Evolutionary conservation across 768 basidiomycete species (phyloP).

Genomic region (Boletus fagicola): DNA sequence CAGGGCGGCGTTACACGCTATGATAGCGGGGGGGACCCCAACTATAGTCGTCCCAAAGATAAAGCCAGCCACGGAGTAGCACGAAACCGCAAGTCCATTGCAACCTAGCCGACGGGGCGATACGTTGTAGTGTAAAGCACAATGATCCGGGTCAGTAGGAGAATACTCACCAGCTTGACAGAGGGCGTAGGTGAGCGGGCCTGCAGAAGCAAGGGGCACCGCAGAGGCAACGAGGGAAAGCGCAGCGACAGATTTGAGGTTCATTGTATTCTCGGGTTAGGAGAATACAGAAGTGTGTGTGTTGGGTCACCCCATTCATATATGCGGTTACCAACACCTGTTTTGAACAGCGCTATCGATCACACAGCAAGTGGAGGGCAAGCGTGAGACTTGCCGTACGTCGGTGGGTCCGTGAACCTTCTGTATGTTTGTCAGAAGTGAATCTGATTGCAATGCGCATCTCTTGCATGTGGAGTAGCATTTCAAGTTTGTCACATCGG

Average conservation of each 20-base stretch:
- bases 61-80: no score
- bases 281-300: background rate
- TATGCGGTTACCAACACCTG: background rate
- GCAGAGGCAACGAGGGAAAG: slow-evolving; percentile 19
- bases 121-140: background rate
- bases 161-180: slow-evolving; percentile 26
- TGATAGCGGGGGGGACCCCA: no score
- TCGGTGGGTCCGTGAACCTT: background rate
- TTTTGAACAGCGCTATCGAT: slow-evolving; percentile 5
- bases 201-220: slow-evolving; percentile 13
- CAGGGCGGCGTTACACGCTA: no score
- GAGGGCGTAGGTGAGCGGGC: slow-evolving; percentile 17
- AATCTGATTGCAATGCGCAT: background rate
- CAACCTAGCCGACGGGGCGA: slow-evolving; percentile 8
- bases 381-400: background rate
- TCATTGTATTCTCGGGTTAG: slow-evolving; percentile 16
- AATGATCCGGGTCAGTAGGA: background rate
- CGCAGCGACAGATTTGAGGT: slow-evolving; percentile 20
- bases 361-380: slow-evolving; percentile 9
- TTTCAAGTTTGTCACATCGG: background rate
- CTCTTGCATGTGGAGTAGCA: background rate
- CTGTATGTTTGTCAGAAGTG: background rate
- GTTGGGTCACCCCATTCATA: slow-evolving; percentile 1
- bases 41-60: no score
- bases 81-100: no score